Evolutionary conservation across 2,329 filamentous ascomycete genomes (phyloP).

Genomic region (Trichoderma harzianum): DNA sequence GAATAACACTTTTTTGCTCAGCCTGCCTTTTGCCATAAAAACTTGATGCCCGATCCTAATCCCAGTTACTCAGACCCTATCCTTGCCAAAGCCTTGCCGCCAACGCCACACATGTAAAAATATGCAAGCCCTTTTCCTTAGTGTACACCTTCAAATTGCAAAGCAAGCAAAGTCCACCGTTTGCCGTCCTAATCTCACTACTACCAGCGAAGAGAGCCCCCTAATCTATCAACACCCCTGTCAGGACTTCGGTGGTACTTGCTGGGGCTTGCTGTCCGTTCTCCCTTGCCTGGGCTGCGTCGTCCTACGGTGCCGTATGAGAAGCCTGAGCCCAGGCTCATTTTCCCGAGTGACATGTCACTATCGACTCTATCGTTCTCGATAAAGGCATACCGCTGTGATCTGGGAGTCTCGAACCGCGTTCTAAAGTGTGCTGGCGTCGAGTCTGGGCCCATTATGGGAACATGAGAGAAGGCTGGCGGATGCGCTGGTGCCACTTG

Average conservation of each 20-base stretch:
- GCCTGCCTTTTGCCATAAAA: background rate
- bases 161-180: background rate
- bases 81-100: background rate
- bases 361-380: slow-evolving; percentile 48
- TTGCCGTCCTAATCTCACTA: background rate
- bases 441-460: slow-evolving; percentile 29
- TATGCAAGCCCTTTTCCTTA: background rate
- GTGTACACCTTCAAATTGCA: background rate
- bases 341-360: slow-evolving; percentile 46
- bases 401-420: slow-evolving; percentile 47
- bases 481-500: slow-evolving; percentile 17
- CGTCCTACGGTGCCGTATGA: slow-evolving; percentile 46
- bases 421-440: slow-evolving; percentile 48
- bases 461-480: slow-evolving; percentile 20
- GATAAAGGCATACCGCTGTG: slow-evolving; percentile 41
- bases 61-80: background rate
- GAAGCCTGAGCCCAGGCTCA: slow-evolving; percentile 41
- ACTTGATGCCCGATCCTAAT: background rate
- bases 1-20: background rate
- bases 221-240: slow-evolving; percentile 29
- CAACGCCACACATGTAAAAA: slow-evolving; percentile 1
- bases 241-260: slow-evolving; percentile 42
- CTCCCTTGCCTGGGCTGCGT: slow-evolving; percentile 48
- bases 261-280: slow-evolving; percentile 46
- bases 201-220: background rate